These are phyloP conservation scores for Dryas alaskensis DNA, from an alignment of 306 rosid genomes.

Conservation along the genomic window DNA sequence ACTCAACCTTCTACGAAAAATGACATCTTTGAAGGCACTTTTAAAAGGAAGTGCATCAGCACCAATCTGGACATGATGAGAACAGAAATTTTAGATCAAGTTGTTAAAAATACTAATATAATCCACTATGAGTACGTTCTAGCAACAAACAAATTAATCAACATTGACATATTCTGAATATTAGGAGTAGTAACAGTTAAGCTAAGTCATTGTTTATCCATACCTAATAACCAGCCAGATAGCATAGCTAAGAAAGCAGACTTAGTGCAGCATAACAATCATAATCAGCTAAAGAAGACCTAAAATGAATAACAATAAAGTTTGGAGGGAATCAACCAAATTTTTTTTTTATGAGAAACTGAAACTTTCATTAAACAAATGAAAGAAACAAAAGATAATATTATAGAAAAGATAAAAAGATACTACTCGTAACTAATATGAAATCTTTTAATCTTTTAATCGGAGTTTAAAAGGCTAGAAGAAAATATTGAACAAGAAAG, in stretches of 20 bases:
- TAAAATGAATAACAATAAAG: too few relatives aligned
- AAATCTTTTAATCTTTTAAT: neutral
- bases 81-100: slow-evolving; percentile 26
- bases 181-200: neutral
- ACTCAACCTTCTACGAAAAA: slow-evolving; percentile 53
- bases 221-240: too few relatives aligned
- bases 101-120: slow-evolving; percentile 18
- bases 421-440: neutral
- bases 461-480: neutral
- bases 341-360: too few relatives aligned
- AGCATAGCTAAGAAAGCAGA: too few relatives aligned
- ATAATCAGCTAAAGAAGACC: too few relatives aligned
- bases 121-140: slow-evolving; percentile 12
- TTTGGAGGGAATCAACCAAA: neutral
- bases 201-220: too few relatives aligned
- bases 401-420: neutral
- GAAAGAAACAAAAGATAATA: neutral
- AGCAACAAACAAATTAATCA: slow-evolving; percentile 4
- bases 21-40: slow-evolving; percentile 81
- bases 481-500: neutral
- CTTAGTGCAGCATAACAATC: too few relatives aligned
- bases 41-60: slow-evolving; percentile 76
- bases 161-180: neutral
- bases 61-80: slow-evolving; percentile 58
- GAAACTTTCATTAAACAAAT: too few relatives aligned